Evolutionary conservation across 768 basidiomycete species (phyloP).

Genomic region (Dioszegia hungarica): DNA sequence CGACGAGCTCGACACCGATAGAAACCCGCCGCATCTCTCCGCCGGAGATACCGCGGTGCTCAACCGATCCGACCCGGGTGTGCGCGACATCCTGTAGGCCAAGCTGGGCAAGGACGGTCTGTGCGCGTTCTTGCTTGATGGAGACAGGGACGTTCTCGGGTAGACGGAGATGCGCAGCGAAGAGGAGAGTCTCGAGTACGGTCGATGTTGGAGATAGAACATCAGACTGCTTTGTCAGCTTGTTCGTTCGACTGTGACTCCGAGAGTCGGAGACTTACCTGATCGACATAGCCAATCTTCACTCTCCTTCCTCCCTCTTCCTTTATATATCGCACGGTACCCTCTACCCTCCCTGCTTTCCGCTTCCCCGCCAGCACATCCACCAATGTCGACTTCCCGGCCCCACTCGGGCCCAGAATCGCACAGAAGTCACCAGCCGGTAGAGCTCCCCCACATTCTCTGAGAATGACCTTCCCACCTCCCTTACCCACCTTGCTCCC

Average conservation of each 20-base stretch:
- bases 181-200: conserved; percentile 72
- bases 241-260: neutral
- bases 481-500: conserved; percentile 10
- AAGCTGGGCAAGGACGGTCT: conserved; percentile 65
- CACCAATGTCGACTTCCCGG: conserved; percentile 85
- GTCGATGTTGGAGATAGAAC: conserved; percentile 74
- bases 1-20: conserved; percentile 83
- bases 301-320: conserved; percentile 44
- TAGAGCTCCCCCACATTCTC: conserved; percentile 66
- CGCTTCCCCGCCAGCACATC: conserved; percentile 81
- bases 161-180: conserved; percentile 77
- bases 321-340: conserved; percentile 59
- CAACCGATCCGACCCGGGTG: conserved; percentile 67
- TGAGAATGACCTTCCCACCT: conserved; percentile 64
- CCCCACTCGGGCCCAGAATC: conserved; percentile 87
- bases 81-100: conserved; percentile 68
- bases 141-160: conserved; percentile 54
- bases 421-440: conserved; percentile 78
- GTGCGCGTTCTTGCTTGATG: conserved; percentile 53
- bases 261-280: conserved; percentile 38
- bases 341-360: conserved; percentile 67
- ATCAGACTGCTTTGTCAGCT: conserved; percentile 59
- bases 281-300: conserved; percentile 75
- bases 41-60: conserved; percentile 77
- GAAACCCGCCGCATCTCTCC: conserved; percentile 87